Evolutionary conservation across 2,329 filamentous ascomycete species (phyloP).

Genomic region (Fonsecaea pedrosoi): DNA sequence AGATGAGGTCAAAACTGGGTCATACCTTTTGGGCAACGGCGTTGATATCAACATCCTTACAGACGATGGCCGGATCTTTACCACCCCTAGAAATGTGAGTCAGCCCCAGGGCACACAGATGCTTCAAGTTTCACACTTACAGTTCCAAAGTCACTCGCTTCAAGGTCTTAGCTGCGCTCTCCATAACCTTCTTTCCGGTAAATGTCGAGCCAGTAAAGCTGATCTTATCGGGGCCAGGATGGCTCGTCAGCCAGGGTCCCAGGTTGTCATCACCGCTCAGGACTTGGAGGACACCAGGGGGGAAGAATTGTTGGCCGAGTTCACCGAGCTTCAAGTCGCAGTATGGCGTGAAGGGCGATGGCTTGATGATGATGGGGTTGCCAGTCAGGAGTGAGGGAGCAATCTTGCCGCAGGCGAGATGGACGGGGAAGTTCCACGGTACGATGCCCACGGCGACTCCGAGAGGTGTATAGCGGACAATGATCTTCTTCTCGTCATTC

Average conservation of each 20-base stretch:
- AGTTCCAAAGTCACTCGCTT: conserved; percentile 69
- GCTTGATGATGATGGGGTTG: conserved; percentile 64
- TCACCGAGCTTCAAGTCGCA: conserved; percentile 64
- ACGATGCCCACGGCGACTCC: conserved; percentile 61
- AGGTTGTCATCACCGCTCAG: conserved; percentile 67
- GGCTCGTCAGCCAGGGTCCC: conserved; percentile 65
- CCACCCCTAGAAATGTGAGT: conserved; percentile 52
- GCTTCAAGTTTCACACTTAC: conserved; percentile 26
- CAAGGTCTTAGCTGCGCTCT: conserved; percentile 61
- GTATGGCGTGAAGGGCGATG: conserved; percentile 63
- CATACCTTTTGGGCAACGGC: conserved; percentile 54
- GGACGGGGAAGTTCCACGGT: conserved; percentile 64
- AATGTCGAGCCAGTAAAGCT: conserved; percentile 68
- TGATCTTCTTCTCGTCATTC: conserved; percentile 37
- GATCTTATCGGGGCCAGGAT: conserved; percentile 67
- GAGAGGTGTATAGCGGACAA: conserved; percentile 48
- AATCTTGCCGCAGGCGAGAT: conserved; percentile 58
- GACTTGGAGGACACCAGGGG: conserved; percentile 67
- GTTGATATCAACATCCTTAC: conserved; percentile 63
- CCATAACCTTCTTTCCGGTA: conserved; percentile 68
- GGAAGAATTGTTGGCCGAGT: conserved; percentile 64
- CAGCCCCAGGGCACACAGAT: not conserved
- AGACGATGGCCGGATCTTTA: conserved; percentile 67
- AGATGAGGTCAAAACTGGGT: not conserved
- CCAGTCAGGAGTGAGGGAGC: conserved; percentile 59